These are phyloP conservation scores for Papiliotrema nemorosa DNA, from an alignment of 1,284 basidiomycete species.

Conservation along the genomic window DNA sequence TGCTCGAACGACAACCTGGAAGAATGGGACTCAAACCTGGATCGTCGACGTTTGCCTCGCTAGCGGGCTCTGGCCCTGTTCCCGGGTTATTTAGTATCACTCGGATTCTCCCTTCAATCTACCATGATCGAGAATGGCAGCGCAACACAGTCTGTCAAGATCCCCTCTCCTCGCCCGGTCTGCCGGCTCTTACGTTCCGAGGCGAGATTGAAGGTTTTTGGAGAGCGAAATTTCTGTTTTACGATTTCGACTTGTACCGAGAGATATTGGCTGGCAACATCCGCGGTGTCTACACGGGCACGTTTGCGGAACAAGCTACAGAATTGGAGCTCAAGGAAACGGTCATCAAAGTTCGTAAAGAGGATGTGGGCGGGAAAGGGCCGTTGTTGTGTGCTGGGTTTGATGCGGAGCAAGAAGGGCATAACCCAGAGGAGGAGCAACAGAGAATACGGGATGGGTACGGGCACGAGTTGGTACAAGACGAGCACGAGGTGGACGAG, in stretches of 20 bases:
- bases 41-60: constrained; percentile 16
- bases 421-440: constrained; percentile 35
- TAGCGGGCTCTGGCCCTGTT: constrained; percentile 8
- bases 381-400: constrained; percentile 40
- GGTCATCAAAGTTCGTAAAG: constrained; percentile 39
- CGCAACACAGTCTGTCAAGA: constrained; percentile 50
- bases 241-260: constrained; percentile 55
- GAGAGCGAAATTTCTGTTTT: constrained; percentile 55
- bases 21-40: constrained; percentile 27
- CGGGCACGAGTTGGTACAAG: constrained; percentile 33
- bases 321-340: constrained; percentile 45
- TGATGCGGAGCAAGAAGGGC: constrained; percentile 17
- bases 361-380: constrained; percentile 45
- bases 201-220: constrained; percentile 52
- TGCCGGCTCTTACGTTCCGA: constrained; percentile 47
- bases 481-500: constrained; percentile 29
- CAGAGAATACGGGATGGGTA: constrained; percentile 31
- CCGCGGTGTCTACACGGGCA: constrained; percentile 46
- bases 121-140: constrained; percentile 50
- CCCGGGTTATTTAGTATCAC: constrained; percentile 27
- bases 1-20: constrained; percentile 37
- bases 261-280: constrained; percentile 53
- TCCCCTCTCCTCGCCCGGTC: constrained; percentile 48
- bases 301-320: constrained; percentile 40
- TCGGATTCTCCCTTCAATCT: constrained; percentile 33